phyloP scores from a whole-genome alignment of 176 grass and related monocot genomes.

The Triticum timopheevii region DNA sequence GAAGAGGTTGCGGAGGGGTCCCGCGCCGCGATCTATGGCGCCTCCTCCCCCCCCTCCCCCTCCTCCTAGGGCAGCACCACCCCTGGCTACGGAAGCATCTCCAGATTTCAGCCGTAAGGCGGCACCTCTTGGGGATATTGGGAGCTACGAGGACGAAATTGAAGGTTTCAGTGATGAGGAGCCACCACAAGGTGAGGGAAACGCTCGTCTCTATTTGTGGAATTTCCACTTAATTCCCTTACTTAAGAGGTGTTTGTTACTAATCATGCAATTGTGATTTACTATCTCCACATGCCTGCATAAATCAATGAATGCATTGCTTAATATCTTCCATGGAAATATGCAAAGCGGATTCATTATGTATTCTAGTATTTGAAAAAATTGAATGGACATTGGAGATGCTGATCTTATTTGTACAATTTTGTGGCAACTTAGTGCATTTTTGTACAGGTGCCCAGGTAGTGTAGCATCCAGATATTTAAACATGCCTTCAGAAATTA shows the following conservation, averaged over 20 bases:
- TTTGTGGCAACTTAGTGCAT: too few relatives aligned
- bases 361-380: background rate
- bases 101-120: background rate
- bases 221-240: slow-evolving; percentile 1
- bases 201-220: background rate
- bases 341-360: background rate
- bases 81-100: background rate
- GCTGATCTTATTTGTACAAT: background rate
- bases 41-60: background rate
- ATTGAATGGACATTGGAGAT: background rate
- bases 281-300: background rate
- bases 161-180: slow-evolving; percentile 65
- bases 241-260: background rate
- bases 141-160: slow-evolving; percentile 58
- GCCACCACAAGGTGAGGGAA: slow-evolving; percentile 32
- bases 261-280: slow-evolving; percentile 4
- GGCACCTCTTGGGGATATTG: background rate
- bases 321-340: background rate
- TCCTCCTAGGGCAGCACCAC: background rate
- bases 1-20: slow-evolving; percentile 60
- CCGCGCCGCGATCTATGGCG: background rate
- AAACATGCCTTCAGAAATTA: background rate
- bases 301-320: background rate
- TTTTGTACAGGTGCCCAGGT: background rate
- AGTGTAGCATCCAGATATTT: background rate